A percentile compares a stretch with the other conserved stretches of the same genome.
Conservation (phyloP, 192 early-diverging fungal genomes). For the Linnemannia hyalina region DNA sequence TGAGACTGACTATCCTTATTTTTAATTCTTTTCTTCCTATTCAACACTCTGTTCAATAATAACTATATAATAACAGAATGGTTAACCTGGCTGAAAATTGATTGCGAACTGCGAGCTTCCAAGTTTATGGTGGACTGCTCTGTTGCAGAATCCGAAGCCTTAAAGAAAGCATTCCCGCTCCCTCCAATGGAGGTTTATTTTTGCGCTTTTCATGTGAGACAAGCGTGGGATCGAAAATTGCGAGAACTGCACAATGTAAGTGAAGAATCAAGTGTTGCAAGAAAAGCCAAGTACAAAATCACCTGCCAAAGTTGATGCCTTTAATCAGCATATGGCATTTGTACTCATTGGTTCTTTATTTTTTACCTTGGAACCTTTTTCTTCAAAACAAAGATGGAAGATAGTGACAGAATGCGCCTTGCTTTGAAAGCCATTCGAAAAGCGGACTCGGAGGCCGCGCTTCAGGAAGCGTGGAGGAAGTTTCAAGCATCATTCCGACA, state of each 20-base stretch:
- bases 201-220: slow-evolving; percentile 15
- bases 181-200: slow-evolving; percentile 12
- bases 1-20: neutral
- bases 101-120: slow-evolving; percentile 7
- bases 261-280: neutral
- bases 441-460: neutral
- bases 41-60: neutral
- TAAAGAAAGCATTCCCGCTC: slow-evolving; percentile 8
- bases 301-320: no score
- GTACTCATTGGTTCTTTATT: neutral
- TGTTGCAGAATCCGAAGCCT: slow-evolving; percentile 10
- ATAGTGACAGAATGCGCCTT: slow-evolving; percentile 15
- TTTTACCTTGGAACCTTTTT: no score
- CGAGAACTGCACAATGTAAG: slow-evolving; percentile 7
- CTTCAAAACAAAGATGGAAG: neutral
- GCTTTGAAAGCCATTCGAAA: slow-evolving; percentile 16
- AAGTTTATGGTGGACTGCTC: slow-evolving; percentile 31
- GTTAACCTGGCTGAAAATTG: slow-evolving; percentile 13
- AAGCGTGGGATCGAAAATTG: slow-evolving; percentile 16
- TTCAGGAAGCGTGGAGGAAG: neutral
- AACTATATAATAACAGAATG: slow-evolving; percentile 3
- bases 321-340: no score
- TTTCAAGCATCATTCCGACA: slow-evolving; percentile 8
- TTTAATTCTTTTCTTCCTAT: neutral
- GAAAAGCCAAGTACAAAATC: no score